Evolutionary conservation across 345 rosid species (phyloP).

Genomic region (Syzygium oleosum): DNA sequence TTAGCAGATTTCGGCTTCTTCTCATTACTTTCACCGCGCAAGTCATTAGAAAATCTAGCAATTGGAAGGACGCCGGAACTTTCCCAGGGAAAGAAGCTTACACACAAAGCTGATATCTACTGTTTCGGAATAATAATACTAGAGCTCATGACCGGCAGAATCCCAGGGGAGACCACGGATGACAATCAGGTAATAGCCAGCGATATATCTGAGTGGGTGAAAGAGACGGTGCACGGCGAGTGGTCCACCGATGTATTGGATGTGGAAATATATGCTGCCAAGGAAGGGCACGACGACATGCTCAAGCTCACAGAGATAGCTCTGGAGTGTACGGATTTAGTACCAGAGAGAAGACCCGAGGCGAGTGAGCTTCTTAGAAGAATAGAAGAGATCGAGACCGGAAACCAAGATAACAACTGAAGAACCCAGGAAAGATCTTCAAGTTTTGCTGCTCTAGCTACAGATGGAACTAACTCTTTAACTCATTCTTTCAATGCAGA

Average conservation of each 20-base stretch:
- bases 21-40: slow-evolving; percentile 23
- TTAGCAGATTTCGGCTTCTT: slow-evolving; percentile 39
- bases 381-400: slow-evolving; percentile 34
- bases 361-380: slow-evolving; percentile 27
- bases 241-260: slow-evolving; percentile 54
- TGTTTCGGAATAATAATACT: slow-evolving; percentile 45
- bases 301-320: slow-evolving; percentile 42
- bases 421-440: neutral
- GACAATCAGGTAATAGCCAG: neutral
- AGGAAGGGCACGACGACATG: slow-evolving; percentile 43
- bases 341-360: slow-evolving; percentile 34
- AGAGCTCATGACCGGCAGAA: slow-evolving; percentile 43
- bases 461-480: neutral
- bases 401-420: neutral
- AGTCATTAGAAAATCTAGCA: slow-evolving; percentile 13
- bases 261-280: slow-evolving; percentile 25
- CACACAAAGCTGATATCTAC: slow-evolving; percentile 41
- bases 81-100: slow-evolving; percentile 31
- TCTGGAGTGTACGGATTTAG: slow-evolving; percentile 31
- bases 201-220: slow-evolving; percentile 42
- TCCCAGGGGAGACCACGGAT: slow-evolving; percentile 13
- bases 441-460: neutral
- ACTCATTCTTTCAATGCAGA: neutral
- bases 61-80: slow-evolving; percentile 39
- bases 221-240: slow-evolving; percentile 28